Evolutionary conservation across 2,329 filamentous ascomycete genomes (phyloP).

Genomic region (Fusarium coicis): DNA sequence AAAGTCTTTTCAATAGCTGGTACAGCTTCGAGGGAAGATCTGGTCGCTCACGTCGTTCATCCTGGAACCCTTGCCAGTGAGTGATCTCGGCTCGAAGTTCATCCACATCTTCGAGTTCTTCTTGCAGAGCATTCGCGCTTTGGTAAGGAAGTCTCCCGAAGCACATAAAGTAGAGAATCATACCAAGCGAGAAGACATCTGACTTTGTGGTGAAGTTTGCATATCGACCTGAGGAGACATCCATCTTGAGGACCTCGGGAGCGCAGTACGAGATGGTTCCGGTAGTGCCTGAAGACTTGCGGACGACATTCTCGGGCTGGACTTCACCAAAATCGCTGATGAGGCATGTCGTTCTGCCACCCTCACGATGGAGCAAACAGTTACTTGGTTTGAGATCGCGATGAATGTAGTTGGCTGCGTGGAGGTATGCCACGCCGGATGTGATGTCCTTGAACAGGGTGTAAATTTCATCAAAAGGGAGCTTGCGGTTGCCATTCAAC

Average conservation of each 20-base stretch:
- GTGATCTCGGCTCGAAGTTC: slow-evolving; percentile 86
- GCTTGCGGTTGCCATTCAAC: slow-evolving; percentile 52
- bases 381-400: slow-evolving; percentile 97
- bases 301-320: slow-evolving; percentile 80
- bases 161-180: slow-evolving; percentile 99
- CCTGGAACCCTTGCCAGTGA: slow-evolving; percentile 86
- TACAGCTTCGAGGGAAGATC: slow-evolving; percentile 91
- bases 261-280: slow-evolving; percentile 98
- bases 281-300: slow-evolving; percentile 92
- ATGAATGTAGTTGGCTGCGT: slow-evolving; percentile 93
- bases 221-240: slow-evolving; percentile 73
- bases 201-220: slow-evolving; percentile 97
- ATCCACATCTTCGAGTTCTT: slow-evolving; percentile 93
- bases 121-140: slow-evolving; percentile 84
- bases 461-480: slow-evolving; percentile 91
- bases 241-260: slow-evolving; percentile 85
- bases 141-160: slow-evolving; percentile 89
- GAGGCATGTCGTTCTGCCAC: slow-evolving; percentile 77
- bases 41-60: slow-evolving; percentile 76
- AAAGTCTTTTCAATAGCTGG: slow-evolving; percentile 80
- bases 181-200: slow-evolving; percentile 96
- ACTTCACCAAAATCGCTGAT: slow-evolving; percentile 99
- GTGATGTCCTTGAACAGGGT: slow-evolving; percentile 97
- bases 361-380: slow-evolving; percentile 85
- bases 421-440: slow-evolving; percentile 88